These are phyloP conservation scores for Penicillium sp. DNA, from an alignment of 2,329 filamentous ascomycete species.

Conservation along the genomic window DNA sequence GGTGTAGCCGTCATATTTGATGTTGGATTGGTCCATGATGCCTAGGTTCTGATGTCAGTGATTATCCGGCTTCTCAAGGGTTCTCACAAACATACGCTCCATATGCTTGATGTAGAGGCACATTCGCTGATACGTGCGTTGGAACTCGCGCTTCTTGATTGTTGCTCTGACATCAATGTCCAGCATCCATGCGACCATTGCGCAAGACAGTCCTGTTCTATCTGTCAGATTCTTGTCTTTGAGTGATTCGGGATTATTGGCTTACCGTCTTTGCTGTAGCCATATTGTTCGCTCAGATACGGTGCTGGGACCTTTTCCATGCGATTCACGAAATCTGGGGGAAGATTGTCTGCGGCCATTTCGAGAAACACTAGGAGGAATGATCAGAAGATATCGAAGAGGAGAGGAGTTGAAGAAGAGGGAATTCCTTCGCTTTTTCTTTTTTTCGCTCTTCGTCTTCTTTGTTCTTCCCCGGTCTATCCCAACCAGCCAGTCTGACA, in stretches of 20 bases:
- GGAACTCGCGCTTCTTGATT: constrained; percentile 3
- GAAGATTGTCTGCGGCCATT: background rate
- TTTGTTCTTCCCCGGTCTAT: background rate
- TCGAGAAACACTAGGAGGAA: background rate
- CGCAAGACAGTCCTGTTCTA: background rate
- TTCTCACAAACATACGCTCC: background rate
- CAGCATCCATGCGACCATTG: constrained; percentile 7
- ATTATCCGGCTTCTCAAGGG: too few relatives aligned
- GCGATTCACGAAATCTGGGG: background rate
- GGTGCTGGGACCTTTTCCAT: constrained; percentile 5
- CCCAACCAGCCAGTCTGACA: background rate
- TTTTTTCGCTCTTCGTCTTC: background rate
- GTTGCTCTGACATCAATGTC: constrained; percentile 3
- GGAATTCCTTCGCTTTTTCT: background rate
- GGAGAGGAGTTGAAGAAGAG: background rate
- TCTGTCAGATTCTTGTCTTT: background rate
- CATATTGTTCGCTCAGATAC: background rate
- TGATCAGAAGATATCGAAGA: background rate
- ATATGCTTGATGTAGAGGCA: constrained; percentile 7
- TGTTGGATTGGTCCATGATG: background rate
- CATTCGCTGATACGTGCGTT: constrained; percentile 1
- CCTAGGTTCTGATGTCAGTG: background rate
- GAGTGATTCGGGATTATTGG: background rate
- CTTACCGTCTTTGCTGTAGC: constrained; percentile 3
- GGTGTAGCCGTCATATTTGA: background rate